Evolutionary conservation across 78 protist species (phyloP).

Genomic region (Dictyostelium brefeldianum): DNA sequence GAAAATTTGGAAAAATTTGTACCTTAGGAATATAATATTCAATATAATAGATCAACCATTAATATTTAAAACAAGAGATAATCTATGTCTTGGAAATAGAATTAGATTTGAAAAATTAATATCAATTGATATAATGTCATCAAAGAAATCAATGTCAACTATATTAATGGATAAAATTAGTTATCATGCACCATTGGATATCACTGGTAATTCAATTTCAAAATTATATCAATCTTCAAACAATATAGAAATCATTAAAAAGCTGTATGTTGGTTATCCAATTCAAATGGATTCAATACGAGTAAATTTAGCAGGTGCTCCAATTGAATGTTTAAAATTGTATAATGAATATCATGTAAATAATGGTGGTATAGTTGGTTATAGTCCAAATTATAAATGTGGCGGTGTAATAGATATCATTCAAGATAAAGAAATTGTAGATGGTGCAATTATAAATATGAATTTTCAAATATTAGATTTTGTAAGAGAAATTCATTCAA

Average conservation of each 20-base stretch:
- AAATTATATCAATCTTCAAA: background rate
- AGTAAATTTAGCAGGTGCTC: background rate
- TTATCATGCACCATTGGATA: background rate
- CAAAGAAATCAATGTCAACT: background rate
- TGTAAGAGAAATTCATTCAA: background rate
- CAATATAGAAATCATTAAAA: background rate
- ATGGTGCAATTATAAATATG: background rate
- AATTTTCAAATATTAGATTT: background rate
- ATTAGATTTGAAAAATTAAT: background rate
- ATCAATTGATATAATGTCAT: background rate
- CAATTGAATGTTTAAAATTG: background rate
- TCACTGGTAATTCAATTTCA: background rate
- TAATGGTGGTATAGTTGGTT: background rate
- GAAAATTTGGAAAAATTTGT: conserved; percentile 6
- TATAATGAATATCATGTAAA: background rate
- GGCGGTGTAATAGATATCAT: conserved; percentile 3
- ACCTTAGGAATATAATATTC: background rate
- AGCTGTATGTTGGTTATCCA: background rate
- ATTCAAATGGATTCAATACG: background rate
- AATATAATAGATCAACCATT: background rate
- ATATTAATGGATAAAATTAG: background rate
- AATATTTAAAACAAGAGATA: background rate
- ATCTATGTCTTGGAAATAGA: background rate
- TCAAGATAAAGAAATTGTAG: background rate
- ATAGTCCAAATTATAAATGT: background rate